Conservation (phyloP, 2,329 filamentous ascomycete genomes). For the Oidium heveae region DNA sequence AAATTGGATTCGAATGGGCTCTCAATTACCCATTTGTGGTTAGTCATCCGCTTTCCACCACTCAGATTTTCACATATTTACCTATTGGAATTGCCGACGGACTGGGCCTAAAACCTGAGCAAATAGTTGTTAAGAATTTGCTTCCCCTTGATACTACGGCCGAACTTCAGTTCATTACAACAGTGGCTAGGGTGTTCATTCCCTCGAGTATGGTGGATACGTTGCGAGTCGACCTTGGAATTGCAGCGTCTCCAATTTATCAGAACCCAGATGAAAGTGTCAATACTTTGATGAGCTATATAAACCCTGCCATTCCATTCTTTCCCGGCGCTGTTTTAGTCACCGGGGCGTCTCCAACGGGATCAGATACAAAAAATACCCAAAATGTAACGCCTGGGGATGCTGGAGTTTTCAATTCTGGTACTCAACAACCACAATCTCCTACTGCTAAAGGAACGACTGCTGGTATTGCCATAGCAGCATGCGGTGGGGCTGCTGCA, state of each 20-base stretch:
- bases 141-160: constrained; percentile 49
- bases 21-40: constrained; percentile 73
- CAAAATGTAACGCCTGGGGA: constrained; percentile 13
- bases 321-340: constrained; percentile 18
- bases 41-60: constrained; percentile 41
- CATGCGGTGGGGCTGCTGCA: constrained; percentile 38
- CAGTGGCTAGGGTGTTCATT: constrained; percentile 52
- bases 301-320: constrained; percentile 49
- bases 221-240: constrained; percentile 42
- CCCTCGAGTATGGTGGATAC: constrained; percentile 42
- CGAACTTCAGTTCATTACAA: constrained; percentile 55
- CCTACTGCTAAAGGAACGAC: constrained; percentile 37
- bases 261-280: constrained; percentile 40
- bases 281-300: constrained; percentile 47
- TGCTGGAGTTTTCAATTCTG: constrained; percentile 17
- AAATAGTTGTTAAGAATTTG: constrained; percentile 44
- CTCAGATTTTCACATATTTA: constrained; percentile 63
- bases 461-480: constrained; percentile 37
- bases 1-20: constrained; percentile 59
- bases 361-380: constrained; percentile 15
- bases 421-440: constrained; percentile 17
- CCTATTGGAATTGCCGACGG: constrained; percentile 33
- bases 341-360: constrained; percentile 14
- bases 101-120: constrained; percentile 20
- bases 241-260: constrained; percentile 51